Conservation (phyloP, 2,329 filamentous ascomycete species). For the Lanzia echinophila region DNA sequence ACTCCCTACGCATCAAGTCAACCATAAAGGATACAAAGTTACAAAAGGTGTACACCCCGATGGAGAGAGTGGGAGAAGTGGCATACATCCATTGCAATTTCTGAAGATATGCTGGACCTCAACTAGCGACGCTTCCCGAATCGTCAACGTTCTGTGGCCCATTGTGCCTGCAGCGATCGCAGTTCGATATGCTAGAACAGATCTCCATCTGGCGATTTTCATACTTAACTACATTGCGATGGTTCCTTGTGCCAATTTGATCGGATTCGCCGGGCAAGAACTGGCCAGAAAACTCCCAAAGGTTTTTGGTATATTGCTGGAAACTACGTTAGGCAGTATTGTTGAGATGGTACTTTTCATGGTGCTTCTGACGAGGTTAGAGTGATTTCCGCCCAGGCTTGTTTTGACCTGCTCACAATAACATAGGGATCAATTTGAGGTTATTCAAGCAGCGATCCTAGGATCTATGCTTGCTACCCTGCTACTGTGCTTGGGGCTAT, state of each 20-base stretch:
- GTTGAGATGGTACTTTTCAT: constrained; percentile 83
- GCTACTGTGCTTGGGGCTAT: constrained; percentile 70
- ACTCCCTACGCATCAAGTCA: constrained; percentile 11
- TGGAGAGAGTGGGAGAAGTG: constrained; percentile 63
- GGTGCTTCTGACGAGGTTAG: constrained; percentile 50
- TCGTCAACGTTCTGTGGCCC: constrained; percentile 69
- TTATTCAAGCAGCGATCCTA: constrained; percentile 77
- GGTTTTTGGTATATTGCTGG: constrained; percentile 57
- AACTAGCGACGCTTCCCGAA: constrained; percentile 54
- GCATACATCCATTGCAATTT: constrained; percentile 59
- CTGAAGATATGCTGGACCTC: constrained; percentile 57
- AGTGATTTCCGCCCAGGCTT: no score
- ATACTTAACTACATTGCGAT: constrained; percentile 68
- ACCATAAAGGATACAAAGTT: constrained; percentile 23
- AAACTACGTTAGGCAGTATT: constrained; percentile 62
- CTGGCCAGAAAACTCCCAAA: constrained; percentile 69
- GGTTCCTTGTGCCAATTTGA: constrained; percentile 67
- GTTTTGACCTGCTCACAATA: no score
- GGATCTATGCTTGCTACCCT: constrained; percentile 79
- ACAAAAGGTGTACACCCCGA: constrained; percentile 37
- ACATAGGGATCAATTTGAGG: constrained; percentile 44
- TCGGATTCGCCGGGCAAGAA: constrained; percentile 69
- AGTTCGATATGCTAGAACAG: constrained; percentile 48
- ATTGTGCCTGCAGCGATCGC: constrained; percentile 65
- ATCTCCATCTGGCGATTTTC: constrained; percentile 59